Evolutionary conservation across 768 basidiomycete genomes (phyloP), one percentile per base, ranked within the genome.

Genomic region (Suillus luteus): DNA sequence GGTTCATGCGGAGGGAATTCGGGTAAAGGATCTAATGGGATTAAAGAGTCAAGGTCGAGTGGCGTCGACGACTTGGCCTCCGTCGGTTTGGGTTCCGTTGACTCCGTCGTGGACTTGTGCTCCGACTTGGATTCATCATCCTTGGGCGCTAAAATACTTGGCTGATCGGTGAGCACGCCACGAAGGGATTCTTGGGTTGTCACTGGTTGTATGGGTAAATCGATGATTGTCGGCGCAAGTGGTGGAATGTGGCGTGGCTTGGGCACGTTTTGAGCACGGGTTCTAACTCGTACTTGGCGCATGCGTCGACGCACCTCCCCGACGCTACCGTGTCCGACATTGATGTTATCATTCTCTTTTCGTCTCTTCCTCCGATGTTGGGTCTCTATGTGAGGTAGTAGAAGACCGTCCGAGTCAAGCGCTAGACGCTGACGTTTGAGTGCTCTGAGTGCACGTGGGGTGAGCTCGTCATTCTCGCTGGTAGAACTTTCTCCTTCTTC

Each of bases 391-490:
- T 38, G 57, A 11, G 68, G 49, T 10, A 74, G 48, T n/a, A 70
- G 68, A 54, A 74, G 62, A n/a, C 67, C 66, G 51, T 75, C 73
- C 33, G 60, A 64, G 72, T 75, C 75, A 67, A 72, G 68, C 1
- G 75, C 24, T 67, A 73, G 73, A 1, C 75, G 73, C 35, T 69
- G 74, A 5, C 74, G 74, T 35, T 75, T 75, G 69, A 75, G 73
- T 0, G 74, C 74, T 49, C 74, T 75, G 49, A 75, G 75, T 2
- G 74, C 74, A 61, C 74, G 73, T 44, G 74, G 74, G 0, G 74
- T 75, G 64, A 75, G 74, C 41, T 76, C 73, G 69, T 72, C 71
- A 63, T 7, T 27, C 55, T 19, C 38, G 38, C 24, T 57, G 31
- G 51, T 54, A 33, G 17, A 33, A 33, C 15, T 24, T 38, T 35